Evolutionary conservation across 2,329 filamentous ascomycete genomes (phyloP).

Genomic region (Phialophora tarda): DNA sequence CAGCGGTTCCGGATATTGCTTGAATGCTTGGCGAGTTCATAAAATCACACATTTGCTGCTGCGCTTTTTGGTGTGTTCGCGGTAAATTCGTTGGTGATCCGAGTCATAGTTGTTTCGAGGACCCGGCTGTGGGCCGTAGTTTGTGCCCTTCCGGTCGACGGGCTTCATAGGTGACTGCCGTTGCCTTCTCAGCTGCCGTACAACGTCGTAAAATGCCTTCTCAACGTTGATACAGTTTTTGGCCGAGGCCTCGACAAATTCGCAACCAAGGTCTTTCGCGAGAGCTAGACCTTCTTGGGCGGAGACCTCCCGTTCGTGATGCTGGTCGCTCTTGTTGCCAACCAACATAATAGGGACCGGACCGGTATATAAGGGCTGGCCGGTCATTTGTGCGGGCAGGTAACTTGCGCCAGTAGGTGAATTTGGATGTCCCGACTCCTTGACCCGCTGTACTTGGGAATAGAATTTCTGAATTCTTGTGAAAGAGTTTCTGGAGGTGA

Average conservation of each 20-base stretch:
- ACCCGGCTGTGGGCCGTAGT: conserved; percentile 25
- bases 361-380: conserved; percentile 49
- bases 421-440: conserved; percentile 73
- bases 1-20: conserved; percentile 2
- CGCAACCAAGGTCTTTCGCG: conserved; percentile 89
- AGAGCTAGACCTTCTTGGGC: conserved; percentile 93
- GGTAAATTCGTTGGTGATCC: conserved; percentile 35
- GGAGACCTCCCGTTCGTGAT: conserved; percentile 93
- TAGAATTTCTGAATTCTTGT: conserved; percentile 94
- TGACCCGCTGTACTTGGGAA: conserved; percentile 95
- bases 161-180: conserved; percentile 59
- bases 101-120: conserved; percentile 27
- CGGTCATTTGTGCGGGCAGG: conserved; percentile 56
- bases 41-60: conserved; percentile 37
- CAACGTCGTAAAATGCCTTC: conserved; percentile 98
- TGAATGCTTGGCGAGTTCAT: conserved; percentile 26
- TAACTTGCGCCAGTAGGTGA: conserved; percentile 59
- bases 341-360: conserved; percentile 95
- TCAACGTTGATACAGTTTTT: conserved; percentile 99
- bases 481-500: conserved; percentile 95
- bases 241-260: conserved; percentile 95
- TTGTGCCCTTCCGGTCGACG: conserved; percentile 30
- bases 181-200: conserved; percentile 85
- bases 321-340: conserved; percentile 96
- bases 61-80: conserved; percentile 33